Evolutionary conservation across 83 land plant genomes (phyloP), one percentile per base, ranked within the genome.

Genomic region (Picea abies): DNA sequence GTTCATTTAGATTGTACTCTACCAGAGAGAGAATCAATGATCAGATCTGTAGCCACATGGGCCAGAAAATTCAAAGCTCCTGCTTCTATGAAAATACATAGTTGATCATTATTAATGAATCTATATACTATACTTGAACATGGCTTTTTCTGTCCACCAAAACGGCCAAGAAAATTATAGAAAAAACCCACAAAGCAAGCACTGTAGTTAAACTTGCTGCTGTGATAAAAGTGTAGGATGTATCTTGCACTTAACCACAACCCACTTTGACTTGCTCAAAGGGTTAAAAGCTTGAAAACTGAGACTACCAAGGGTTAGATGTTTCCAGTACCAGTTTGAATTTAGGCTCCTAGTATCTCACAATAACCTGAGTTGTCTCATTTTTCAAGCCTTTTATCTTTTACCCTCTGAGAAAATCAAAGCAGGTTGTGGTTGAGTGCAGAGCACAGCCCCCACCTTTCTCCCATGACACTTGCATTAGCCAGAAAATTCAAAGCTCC

Each of bases 21-120:
- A 44, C 26, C 78, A 75, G 26, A 71, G 41, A n/a, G 14, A 75
- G 15, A 22, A 4, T 75, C 60, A 20, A 75, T 44, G 78, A 39
- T 23, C 12, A 75, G 41, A 75, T 47, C 0, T 47, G 60, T 9
- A 23, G 1, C n/a, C 44, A 3, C 22, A 44, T 47, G 49, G 49
- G 58, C 29, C n/a, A 56, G 58, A 56, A 75, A 41, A 75, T 20
- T 22, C 10, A 75, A 75, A 22, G 52, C 22, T 44, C 76, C 41
- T 70, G 19, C 47, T 75, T 75, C 49, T 44, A 4, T 47, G 29
- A 2, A 75, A 75, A 12, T 75, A 75, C 22, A 11, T 4, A n/a
- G 3, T 73, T 73, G n/a, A 41, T 56, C 44, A 75, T 23, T 75
- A 44, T 16, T 56, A 75, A 47, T 75, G 78, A 49, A 75, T 44